Conservation (phyloP, 2,329 filamentous ascomycete species). For the Venturia aucupariae region DNA sequence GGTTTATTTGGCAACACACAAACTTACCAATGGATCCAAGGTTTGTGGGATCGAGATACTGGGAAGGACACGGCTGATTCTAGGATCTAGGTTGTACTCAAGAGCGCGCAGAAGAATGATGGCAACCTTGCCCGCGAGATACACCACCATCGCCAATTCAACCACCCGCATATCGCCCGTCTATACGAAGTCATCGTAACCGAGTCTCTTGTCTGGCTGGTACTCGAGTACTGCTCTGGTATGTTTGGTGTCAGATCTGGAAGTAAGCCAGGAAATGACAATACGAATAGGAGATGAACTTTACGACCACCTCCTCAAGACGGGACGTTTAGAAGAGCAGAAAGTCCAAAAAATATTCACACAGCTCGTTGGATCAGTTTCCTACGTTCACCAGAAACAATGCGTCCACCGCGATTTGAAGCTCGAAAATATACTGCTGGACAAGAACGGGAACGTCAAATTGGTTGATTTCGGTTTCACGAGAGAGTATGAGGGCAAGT, state of each 20-base stretch:
- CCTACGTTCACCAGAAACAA: slow-evolving; percentile 88
- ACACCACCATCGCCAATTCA: slow-evolving; percentile 94
- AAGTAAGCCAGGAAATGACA: slow-evolving; percentile 4
- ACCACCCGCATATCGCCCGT: slow-evolving; percentile 92
- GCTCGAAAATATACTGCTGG: slow-evolving; percentile 89
- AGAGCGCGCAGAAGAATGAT: slow-evolving; percentile 93
- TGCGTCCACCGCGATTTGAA: slow-evolving; percentile 97
- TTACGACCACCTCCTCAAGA: slow-evolving; percentile 86
- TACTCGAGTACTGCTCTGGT: slow-evolving; percentile 93
- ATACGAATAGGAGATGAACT: slow-evolving; percentile 69
- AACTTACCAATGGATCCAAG: slow-evolving; percentile 97
- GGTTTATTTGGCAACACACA: slow-evolving; percentile 91
- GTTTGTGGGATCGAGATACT: slow-evolving; percentile 38
- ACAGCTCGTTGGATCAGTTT: slow-evolving; percentile 87
- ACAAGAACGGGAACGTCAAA: slow-evolving; percentile 96
- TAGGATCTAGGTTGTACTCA: slow-evolving; percentile 79
- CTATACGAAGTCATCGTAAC: slow-evolving; percentile 98
- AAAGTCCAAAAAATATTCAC: slow-evolving; percentile 96
- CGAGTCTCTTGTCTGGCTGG: slow-evolving; percentile 88
- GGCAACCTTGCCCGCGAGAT: slow-evolving; percentile 94
- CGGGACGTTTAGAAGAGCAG: slow-evolving; percentile 72
- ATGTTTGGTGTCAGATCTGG: slow-evolving; percentile 23
- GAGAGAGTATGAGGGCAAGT: slow-evolving; percentile 88
- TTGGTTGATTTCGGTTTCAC: slow-evolving; percentile 97
- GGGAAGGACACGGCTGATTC: slow-evolving; percentile 16